Evolutionary conservation across 2,329 filamentous ascomycete species (phyloP).

Genomic region (Colletotrichum lini): DNA sequence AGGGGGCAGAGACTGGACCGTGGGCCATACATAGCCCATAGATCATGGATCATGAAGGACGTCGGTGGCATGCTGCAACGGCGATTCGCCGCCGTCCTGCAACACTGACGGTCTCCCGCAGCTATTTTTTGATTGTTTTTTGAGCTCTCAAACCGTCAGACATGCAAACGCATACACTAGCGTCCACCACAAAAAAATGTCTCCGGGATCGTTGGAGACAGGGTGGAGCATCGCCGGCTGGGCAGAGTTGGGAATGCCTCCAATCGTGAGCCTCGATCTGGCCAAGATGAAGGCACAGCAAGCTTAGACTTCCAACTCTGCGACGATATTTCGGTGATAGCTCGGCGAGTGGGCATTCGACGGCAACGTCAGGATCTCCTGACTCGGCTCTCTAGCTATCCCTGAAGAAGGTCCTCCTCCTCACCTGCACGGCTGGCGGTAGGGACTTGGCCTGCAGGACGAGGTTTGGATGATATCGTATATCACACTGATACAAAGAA

Average conservation of each 20-base stretch:
- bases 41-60: not conserved
- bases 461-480: slow-evolving; percentile 17
- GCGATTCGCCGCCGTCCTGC: slow-evolving; percentile 30
- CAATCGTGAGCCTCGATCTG: slow-evolving; percentile 33
- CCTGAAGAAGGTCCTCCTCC: slow-evolving; percentile 20
- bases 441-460: slow-evolving; percentile 30
- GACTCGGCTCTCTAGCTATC: slow-evolving; percentile 18
- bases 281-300: slow-evolving; percentile 36
- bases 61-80: slow-evolving; percentile 19
- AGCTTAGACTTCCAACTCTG: slow-evolving; percentile 39
- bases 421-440: slow-evolving; percentile 22
- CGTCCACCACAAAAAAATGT: slow-evolving; percentile 3
- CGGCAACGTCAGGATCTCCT: slow-evolving; percentile 25
- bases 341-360: slow-evolving; percentile 35
- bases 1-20: too few species aligned
- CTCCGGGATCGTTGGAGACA: slow-evolving; percentile 24
- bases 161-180: too few species aligned
- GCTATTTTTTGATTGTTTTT: slow-evolving; percentile 35
- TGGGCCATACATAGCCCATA: too few species aligned
- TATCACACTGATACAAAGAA: too few species aligned
- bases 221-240: slow-evolving; percentile 26
- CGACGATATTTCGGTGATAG: slow-evolving; percentile 34
- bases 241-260: slow-evolving; percentile 23
- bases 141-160: not conserved
- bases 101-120: slow-evolving; percentile 14